Evolutionary conservation across 306 rosid genomes (phyloP).

Genomic region (Acacia acuminata): DNA sequence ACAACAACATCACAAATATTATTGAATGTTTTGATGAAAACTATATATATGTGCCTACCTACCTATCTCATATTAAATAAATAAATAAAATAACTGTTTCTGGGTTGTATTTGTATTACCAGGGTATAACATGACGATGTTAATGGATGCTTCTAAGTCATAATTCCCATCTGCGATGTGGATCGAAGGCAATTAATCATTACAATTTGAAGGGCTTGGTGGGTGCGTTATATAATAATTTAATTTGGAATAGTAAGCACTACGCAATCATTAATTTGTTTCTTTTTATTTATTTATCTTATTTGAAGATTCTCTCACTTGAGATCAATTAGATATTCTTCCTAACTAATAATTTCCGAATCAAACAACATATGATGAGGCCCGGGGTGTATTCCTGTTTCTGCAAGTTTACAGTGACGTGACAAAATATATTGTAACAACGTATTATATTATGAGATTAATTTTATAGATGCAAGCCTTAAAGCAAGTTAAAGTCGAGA

Average conservation of each 20-base stretch:
- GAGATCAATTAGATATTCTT: background rate
- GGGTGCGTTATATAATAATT: background rate
- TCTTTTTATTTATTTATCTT: background rate
- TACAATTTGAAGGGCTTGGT: slow-evolving; percentile 14
- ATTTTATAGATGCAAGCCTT: background rate
- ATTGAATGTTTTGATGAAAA: background rate
- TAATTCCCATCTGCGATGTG: slow-evolving; percentile 1
- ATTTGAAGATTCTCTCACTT: background rate
- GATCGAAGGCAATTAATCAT: slow-evolving; percentile 27
- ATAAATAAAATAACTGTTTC: background rate
- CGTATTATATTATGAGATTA: background rate
- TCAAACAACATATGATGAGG: background rate
- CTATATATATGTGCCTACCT: background rate
- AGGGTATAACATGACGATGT: slow-evolving; percentile 8
- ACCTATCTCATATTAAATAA: background rate
- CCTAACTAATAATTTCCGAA: background rate
- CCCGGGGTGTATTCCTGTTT: background rate
- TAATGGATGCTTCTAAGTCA: background rate
- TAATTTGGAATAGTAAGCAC: slow-evolving; percentile 19
- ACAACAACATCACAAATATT: background rate
- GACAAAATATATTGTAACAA: background rate
- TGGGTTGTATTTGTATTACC: slow-evolving; percentile 20
- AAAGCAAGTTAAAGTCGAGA: background rate
- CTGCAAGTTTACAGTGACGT: background rate
- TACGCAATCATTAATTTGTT: background rate